Conservation (phyloP, 352 stramenopile species). For the Phytophthora pini region DNA sequence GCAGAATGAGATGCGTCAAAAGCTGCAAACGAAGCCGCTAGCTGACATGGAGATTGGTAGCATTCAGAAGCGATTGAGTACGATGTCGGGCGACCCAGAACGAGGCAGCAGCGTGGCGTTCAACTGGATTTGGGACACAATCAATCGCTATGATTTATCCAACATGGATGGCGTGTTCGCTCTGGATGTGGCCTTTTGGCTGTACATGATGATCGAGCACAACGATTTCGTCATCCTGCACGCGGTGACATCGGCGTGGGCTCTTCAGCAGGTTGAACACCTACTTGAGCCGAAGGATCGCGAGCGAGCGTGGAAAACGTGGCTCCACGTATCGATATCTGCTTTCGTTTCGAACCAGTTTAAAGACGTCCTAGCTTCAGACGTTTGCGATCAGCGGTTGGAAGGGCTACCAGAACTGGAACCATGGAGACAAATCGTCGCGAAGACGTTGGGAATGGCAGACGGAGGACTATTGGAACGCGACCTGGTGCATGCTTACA, state of each 20-base stretch:
- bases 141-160: constrained; percentile 40
- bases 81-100: constrained; percentile 36
- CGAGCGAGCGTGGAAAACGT: constrained; percentile 38
- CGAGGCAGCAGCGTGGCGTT: constrained; percentile 35
- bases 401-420: constrained; percentile 28
- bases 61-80: constrained; percentile 36
- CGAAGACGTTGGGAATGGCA: constrained; percentile 39
- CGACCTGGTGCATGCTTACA: constrained; percentile 58
- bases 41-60: constrained; percentile 25
- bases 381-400: constrained; percentile 37
- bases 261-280: constrained; percentile 44
- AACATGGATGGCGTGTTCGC: constrained; percentile 42
- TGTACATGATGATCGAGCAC: constrained; percentile 45
- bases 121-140: constrained; percentile 31
- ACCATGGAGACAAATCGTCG: constrained; percentile 54
- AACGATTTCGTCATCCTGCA: constrained; percentile 54
- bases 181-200: constrained; percentile 43
- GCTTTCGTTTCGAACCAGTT: constrained; percentile 39
- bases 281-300: constrained; percentile 36
- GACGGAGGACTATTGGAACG: constrained; percentile 41
- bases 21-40: constrained; percentile 33
- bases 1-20: constrained; percentile 29
- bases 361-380: constrained; percentile 23
- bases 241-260: constrained; percentile 46
- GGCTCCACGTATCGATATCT: constrained; percentile 44